These are phyloP conservation scores for Fraxinus greggii DNA, from an alignment of 305 asterid genomes.

Conservation along the genomic window DNA sequence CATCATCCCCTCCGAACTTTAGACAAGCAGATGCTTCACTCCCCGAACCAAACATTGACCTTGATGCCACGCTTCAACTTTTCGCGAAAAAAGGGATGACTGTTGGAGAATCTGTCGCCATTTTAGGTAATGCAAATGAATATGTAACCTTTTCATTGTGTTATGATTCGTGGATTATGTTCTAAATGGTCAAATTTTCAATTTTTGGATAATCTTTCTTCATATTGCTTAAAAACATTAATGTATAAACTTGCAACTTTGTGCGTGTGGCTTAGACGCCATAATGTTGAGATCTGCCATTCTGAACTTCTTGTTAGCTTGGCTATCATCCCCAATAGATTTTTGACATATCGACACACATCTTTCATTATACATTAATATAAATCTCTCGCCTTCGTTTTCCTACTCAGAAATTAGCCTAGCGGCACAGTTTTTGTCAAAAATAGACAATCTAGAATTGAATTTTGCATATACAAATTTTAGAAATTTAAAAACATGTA, in stretches of 20 bases:
- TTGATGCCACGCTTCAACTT: conserved; percentile 30
- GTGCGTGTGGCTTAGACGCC: too few species aligned
- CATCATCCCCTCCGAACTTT: conserved; percentile 21
- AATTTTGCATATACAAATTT: too few species aligned
- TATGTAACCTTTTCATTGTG: neutral
- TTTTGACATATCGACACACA: too few species aligned
- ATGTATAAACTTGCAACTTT: too few species aligned
- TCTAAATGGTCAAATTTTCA: neutral
- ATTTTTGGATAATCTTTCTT: neutral
- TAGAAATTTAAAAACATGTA: too few species aligned
- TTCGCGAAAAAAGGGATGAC: conserved; percentile 37
- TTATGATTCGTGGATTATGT: neutral
- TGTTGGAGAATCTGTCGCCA: conserved; percentile 46
- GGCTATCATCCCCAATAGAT: too few species aligned
- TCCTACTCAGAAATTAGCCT: too few species aligned
- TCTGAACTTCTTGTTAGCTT: neutral
- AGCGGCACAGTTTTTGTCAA: too few species aligned
- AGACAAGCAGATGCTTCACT: conserved; percentile 25
- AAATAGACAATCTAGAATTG: too few species aligned
- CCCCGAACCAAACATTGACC: conserved; percentile 30
- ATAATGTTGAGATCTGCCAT: too few species aligned
- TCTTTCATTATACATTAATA: too few species aligned
- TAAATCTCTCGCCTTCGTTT: too few species aligned
- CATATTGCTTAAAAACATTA: neutral
- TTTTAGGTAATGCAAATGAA: conserved; percentile 28